phyloP scores from a whole-genome alignment of 257 asterid genomes.

The Anisodus tanguticus region DNA sequence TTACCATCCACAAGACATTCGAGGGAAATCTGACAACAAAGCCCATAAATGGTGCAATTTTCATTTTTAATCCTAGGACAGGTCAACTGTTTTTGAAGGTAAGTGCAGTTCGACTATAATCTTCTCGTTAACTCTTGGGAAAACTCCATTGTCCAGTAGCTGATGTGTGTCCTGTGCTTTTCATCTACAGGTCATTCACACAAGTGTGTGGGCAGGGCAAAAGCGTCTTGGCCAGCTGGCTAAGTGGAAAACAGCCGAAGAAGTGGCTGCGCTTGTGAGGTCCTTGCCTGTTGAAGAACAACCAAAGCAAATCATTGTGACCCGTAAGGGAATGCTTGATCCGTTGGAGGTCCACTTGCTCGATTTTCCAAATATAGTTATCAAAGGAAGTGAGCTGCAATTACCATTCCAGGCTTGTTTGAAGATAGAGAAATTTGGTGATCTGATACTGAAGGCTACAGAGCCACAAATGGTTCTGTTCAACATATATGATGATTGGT shows the following conservation, averaged over 20 bases:
- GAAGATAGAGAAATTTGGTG: slow-evolving; percentile 98
- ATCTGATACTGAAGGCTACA: slow-evolving; percentile 93
- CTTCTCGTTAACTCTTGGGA: background rate
- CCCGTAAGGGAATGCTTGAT: slow-evolving; percentile 99
- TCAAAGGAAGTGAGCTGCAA: slow-evolving; percentile 99
- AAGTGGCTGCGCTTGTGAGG: slow-evolving; percentile 96
- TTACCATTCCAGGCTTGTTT: slow-evolving; percentile 99
- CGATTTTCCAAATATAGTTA: slow-evolving; percentile 96
- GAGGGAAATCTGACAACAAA: slow-evolving; percentile 98
- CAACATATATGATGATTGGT: slow-evolving; percentile 98
- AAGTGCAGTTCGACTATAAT: slow-evolving; percentile 23
- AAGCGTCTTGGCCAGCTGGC: slow-evolving; percentile 99
- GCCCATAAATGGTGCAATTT: slow-evolving; percentile 98
- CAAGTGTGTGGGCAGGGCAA: slow-evolving; percentile 99
- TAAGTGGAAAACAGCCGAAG: slow-evolving; percentile 99
- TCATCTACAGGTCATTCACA: slow-evolving; percentile 83
- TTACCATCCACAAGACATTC: slow-evolving; percentile 95
- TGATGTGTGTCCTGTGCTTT: background rate
- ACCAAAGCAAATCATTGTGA: slow-evolving; percentile 95
- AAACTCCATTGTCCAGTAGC: background rate
- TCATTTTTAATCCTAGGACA: slow-evolving; percentile 93
- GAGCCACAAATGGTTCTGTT: slow-evolving; percentile 99
- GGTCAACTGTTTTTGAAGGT: slow-evolving; percentile 97
- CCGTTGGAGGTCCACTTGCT: slow-evolving; percentile 98
- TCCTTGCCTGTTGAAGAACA: slow-evolving; percentile 98